These are phyloP conservation scores for Capsicum baccatum DNA, from an alignment of 257 asterid genomes.

Conservation along the genomic window DNA sequence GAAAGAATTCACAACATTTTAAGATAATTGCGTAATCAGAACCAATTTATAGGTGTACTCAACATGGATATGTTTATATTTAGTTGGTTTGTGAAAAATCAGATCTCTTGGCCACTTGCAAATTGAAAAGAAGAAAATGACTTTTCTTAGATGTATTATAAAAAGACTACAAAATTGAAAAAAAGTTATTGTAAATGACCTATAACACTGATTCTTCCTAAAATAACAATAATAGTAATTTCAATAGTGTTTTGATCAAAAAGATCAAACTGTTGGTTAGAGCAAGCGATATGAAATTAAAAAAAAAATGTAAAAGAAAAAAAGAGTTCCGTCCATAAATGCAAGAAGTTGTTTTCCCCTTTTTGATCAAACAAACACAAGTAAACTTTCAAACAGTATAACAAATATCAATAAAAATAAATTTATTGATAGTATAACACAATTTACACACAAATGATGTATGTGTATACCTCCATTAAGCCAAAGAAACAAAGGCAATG, in stretches of 20 bases:
- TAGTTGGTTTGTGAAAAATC: too few species aligned
- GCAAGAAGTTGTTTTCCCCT: too few species aligned
- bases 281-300: not conserved
- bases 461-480: slow-evolving; percentile 53
- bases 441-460: not conserved
- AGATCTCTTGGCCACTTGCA: too few species aligned
- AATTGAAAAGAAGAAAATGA: too few species aligned
- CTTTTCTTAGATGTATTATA: not conserved
- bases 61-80: not conserved
- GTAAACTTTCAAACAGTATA: not conserved
- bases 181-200: too few species aligned
- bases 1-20: slow-evolving; percentile 23
- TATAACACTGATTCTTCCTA: too few species aligned
- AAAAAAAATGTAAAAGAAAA: not conserved
- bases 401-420: too few species aligned
- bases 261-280: not conserved
- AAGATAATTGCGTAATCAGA: not conserved
- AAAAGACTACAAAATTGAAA: too few species aligned
- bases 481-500: slow-evolving; percentile 57
- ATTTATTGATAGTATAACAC: too few species aligned
- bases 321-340: too few species aligned
- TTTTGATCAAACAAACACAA: not conserved
- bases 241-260: not conserved
- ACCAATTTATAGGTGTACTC: not conserved
- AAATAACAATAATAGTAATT: too few species aligned